Evolutionary conservation across 371 early-diverging fungal species (phyloP).

Genomic region (Lichtheimia hyalospora): DNA sequence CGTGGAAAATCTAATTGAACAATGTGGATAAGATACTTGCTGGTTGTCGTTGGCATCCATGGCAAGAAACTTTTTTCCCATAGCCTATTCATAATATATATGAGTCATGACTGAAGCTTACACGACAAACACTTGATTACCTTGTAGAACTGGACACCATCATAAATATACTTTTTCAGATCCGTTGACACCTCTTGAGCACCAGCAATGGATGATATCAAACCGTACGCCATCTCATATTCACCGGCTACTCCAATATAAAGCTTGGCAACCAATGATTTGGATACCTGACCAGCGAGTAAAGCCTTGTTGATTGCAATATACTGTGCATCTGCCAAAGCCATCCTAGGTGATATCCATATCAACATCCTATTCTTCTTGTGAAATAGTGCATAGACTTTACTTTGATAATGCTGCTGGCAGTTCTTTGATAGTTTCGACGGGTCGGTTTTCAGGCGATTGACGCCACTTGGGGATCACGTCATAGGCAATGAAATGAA

Average conservation of each 20-base stretch:
- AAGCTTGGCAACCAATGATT: slow-evolving; percentile 59
- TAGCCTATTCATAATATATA: slow-evolving; percentile 31
- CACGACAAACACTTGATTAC: slow-evolving; percentile 13
- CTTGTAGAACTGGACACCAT: slow-evolving; percentile 56
- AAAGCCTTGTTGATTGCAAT: slow-evolving; percentile 52
- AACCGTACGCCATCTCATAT: slow-evolving; percentile 63
- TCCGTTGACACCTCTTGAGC: slow-evolving; percentile 58
- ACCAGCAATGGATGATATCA: slow-evolving; percentile 57
- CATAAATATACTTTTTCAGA: slow-evolving; percentile 55
- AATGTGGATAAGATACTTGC: slow-evolving; percentile 35
- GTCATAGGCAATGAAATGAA: slow-evolving; percentile 53
- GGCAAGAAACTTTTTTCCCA: slow-evolving; percentile 61
- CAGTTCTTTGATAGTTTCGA: slow-evolving; percentile 46
- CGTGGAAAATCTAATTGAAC: not conserved
- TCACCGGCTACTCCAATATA: slow-evolving; percentile 63
- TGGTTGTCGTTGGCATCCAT: slow-evolving; percentile 64
- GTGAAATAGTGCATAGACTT: slow-evolving; percentile 1
- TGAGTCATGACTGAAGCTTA: not conserved
- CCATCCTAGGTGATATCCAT: slow-evolving; percentile 28
- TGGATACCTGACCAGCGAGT: slow-evolving; percentile 40
- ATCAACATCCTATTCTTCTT: not conserved
- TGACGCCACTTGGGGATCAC: slow-evolving; percentile 55
- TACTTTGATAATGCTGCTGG: slow-evolving; percentile 54
- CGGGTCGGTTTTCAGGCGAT: slow-evolving; percentile 31
- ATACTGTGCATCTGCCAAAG: slow-evolving; percentile 52